Evolutionary conservation across 2,329 filamentous ascomycete genomes (phyloP), one percentile per base, ranked within the genome.

Genomic region (Verticillium klebahnii): DNA sequence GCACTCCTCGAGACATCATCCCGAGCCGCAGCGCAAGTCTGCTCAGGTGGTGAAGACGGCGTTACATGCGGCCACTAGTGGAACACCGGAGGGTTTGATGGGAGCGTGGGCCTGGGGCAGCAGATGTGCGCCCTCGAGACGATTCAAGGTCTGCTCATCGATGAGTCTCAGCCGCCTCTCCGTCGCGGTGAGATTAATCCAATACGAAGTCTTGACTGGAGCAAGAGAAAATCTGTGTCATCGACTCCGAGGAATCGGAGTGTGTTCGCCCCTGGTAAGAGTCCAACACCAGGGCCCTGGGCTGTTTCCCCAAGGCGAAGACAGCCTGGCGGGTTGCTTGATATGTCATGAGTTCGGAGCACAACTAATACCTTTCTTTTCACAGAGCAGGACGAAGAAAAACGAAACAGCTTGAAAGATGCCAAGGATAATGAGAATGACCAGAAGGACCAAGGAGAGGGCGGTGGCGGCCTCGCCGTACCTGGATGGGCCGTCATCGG

Each of bases 81-180:
- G 87, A 88, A 86, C 63, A 74, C 78, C 1, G 80, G 80, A 45
- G 81, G 78, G 1, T 87, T 79, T 64, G 87, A 89, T 67, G 80
- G 79, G 40, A 76, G 72, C 29, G 71, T 76, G 0, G 85, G 86
- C 2, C 77, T 89, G 6, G 87, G 87, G 5, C 84, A 88, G 72
- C 82, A 89, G 70, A 86, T 89, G 84, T 83, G 80, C 61, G 87
- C 85, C 1, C 78, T 89, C 58, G 87, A 89, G 74, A 79, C 81
- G 1, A 77, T 89, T 17, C 86, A 89, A 69, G 85, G 85, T 3
- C 75, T 88, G 3, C 73, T 90, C 57, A 75, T 78, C 15, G 68
- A 73, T 15, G 67, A 76, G 5, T 75, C 80, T 1, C 63, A 70
- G 4, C 72, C 78, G 6, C 85, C 85, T 0, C 19, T 59, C 14